phyloP scores from a whole-genome alignment of 129 eudicot genomes.

The Logfia minima region DNA sequence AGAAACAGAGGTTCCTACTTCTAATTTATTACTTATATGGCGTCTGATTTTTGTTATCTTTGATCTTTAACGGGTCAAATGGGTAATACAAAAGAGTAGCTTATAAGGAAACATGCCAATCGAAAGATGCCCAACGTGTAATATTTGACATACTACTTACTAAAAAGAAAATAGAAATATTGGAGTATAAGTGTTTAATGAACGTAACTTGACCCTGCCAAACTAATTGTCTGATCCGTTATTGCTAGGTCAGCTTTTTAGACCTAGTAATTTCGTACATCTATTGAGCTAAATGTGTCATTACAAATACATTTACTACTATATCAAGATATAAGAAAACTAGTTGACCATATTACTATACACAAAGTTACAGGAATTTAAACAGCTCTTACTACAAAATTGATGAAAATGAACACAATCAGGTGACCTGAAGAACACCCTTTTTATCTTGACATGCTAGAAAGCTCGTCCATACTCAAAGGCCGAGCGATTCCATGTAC shows the following conservation, averaged over 20 bases:
- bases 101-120: neutral
- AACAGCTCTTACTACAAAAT: neutral
- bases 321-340: neutral
- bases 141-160: neutral
- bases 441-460: conserved; percentile 34
- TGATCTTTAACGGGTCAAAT: neutral
- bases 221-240: neutral
- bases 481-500: conserved; percentile 63
- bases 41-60: neutral
- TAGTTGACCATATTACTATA: neutral
- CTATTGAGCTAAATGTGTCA: neutral
- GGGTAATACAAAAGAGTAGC: neutral
- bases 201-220: neutral
- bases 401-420: neutral
- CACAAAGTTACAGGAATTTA: neutral
- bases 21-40: neutral
- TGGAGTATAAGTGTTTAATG: neutral
- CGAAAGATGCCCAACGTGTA: neutral
- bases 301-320: neutral
- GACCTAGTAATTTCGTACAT: neutral
- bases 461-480: conserved; percentile 43
- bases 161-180: neutral
- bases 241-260: neutral
- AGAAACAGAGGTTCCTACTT: neutral
- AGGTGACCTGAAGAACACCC: neutral